Evolutionary conservation across 345 rosid genomes (phyloP), one percentile per base, ranked within the genome.

Genomic region (Citrus mangshanensis): DNA sequence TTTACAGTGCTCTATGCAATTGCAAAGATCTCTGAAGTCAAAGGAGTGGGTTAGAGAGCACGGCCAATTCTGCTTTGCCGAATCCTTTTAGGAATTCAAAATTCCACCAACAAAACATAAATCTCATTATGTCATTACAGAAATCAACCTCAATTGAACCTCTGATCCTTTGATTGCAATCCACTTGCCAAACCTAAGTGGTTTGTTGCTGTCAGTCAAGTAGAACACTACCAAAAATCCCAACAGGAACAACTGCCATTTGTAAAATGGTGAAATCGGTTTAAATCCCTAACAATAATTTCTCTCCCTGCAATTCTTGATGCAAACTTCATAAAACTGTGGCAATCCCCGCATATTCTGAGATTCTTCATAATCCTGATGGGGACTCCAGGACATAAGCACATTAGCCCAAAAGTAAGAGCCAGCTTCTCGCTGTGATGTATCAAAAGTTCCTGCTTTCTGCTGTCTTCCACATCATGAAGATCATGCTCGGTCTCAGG

Each of bases 401-500:
- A 81, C 86, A 92, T 89, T 28, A 90, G 51, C 35, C 91, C 93
- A 56, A 84, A 91, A 65, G 67, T 85, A 73, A 93, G 83, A 34
- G 95, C 94, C 5, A 92, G 86, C 82, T 92, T 92, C 92, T 95
- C 93, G 49, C 93, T 90, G 24, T 91, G 94, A 76, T 88, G 91
- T 81, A 83, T 86, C 74, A 91, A 69, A 69, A 87, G 90, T 82
- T 89, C 88, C 84, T 74, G 86, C 86, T 93, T 91, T 83, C 77
- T 72, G 27, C 77, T 80, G 28, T 85, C 86, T 56, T 88, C 94
- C 35, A 93, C 91, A 14, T 92, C 86, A 61, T 92, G 96, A 54
- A 87, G 86, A 72, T 89, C 91, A 1, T 86, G 85, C 63, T 86
- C 87, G 28, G 85, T 77, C 38, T 79, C 85, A 32, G 85, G 86